Conservation (phyloP, 495 filamentous ascomycete species). For the Penicillium lividum region DNA sequence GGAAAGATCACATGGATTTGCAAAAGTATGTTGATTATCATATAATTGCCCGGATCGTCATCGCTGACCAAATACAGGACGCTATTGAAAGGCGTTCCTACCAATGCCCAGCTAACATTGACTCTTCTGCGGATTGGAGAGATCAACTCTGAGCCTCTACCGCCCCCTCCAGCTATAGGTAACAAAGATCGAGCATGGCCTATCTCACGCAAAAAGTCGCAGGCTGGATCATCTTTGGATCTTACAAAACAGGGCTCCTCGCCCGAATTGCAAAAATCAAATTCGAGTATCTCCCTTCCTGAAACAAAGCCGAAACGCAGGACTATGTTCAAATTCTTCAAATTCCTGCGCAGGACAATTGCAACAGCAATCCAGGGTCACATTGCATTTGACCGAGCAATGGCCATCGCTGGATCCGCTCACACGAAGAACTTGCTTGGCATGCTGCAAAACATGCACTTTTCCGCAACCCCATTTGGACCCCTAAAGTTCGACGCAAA, state of each 20-base stretch:
- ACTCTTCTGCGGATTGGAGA: conserved; percentile 86
- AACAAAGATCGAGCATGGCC: conserved; percentile 26
- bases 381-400: conserved; percentile 67
- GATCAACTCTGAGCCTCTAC: conserved; percentile 76
- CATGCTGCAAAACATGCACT: conserved; percentile 55
- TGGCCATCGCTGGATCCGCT: conserved; percentile 63
- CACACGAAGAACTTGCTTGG: conserved; percentile 72
- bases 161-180: conserved; percentile 65
- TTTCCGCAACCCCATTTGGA: conserved; percentile 50
- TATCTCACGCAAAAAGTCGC: conserved; percentile 38
- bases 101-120: conserved; percentile 82
- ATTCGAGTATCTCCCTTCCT: conserved; percentile 5
- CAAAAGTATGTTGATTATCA: conserved; percentile 52
- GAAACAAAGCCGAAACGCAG: conserved; percentile 40
- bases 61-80: conserved; percentile 48
- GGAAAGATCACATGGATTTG: conserved; percentile 72
- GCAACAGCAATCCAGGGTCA: conserved; percentile 67
- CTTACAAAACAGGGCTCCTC: conserved; percentile 25
- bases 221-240: conserved; percentile 21
- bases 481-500: conserved; percentile 76
- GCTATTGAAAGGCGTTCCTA: conserved; percentile 80
- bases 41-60: background rate
- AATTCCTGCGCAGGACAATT: conserved; percentile 69
- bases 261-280: background rate
- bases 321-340: conserved; percentile 56